Base-by-base conservation (phyloP, 2,329 filamentous ascomycete genomes). In the Huntiella abstrusa region DNA sequence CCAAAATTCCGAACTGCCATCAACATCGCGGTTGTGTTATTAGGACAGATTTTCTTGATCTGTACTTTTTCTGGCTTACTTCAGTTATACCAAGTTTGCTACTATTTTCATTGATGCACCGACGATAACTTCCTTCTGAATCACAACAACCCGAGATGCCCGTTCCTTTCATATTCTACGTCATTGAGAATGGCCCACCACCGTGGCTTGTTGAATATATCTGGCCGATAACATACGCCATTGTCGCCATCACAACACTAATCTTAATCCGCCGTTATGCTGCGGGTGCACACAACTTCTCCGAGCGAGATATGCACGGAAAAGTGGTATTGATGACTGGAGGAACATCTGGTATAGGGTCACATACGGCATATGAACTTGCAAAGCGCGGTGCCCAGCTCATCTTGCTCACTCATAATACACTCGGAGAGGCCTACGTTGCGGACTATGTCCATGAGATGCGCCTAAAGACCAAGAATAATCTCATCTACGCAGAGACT, bases 321-420 rank as follows among this genome's bases (percentile, higher is more conserved):
- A 92, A 92, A 58, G 85, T 98, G 42, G 71, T 95, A 39, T 79
- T 98, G 69, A 75, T 98, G 45, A 98, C 91, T 13, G 87, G 91
- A 54, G 91, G 88, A 22, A 98, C 91, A 45, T 88, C 87, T 40
- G 91, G 91, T 11, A 82, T 98, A 58, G 91, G 91, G 43, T 83
- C 85, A 49, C 71, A 75, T 48, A 74, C 84, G 38, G 82, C 81
- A 4, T 68, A 75, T 52, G 74, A 80, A 49, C 73, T 98, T 45
- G 88, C 88, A 46, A 59, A 65, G 13, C 77, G 86, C 53, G 91
- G 91, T 53, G 87, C 88, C 41, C 92, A 98, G 65, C 68, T 98
- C 52, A 72, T 96, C 49, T 77, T 98, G 38, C 75, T 98, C 43
- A 93, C 88, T 4, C 83, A 83, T 52, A 75, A 87, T 55, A 69